Evolutionary conservation across 768 basidiomycete species (phyloP).

Genomic region (Coprinopsis strossmayeri): DNA sequence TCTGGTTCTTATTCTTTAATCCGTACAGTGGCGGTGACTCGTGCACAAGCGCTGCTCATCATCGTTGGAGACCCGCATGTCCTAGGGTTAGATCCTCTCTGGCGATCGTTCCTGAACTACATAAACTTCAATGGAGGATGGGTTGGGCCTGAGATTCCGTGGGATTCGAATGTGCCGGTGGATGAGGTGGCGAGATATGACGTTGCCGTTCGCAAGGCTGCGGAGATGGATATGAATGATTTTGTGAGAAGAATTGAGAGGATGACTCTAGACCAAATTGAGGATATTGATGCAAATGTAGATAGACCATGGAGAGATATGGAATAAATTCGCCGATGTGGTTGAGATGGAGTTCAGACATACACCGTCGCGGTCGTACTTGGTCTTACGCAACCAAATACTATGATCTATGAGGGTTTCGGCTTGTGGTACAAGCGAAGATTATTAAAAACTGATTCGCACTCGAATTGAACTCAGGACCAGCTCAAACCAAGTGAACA

Average conservation of each 20-base stretch:
- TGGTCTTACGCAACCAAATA: too few relatives aligned
- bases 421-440: background rate
- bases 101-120: slow-evolving; percentile 56
- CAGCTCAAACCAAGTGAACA: background rate
- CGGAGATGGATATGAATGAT: slow-evolving; percentile 35
- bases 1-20: too few relatives aligned
- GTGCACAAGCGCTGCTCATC: slow-evolving; percentile 54
- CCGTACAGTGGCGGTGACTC: slow-evolving; percentile 59
- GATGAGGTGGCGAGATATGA: slow-evolving; percentile 34
- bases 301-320: slow-evolving; percentile 37
- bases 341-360: too few relatives aligned
- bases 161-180: slow-evolving; percentile 39
- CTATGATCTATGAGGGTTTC: too few relatives aligned
- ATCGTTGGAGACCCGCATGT: slow-evolving; percentile 54
- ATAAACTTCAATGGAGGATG: slow-evolving; percentile 47
- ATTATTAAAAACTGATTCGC: background rate
- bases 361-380: too few relatives aligned
- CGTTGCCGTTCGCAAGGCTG: slow-evolving; percentile 22
- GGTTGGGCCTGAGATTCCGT: slow-evolving; percentile 42
- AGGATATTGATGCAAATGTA: slow-evolving; percentile 27
- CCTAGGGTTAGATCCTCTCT: slow-evolving; percentile 54
- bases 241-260: slow-evolving; percentile 29
- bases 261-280: slow-evolving; percentile 19
- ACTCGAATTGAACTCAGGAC: background rate
- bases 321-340: slow-evolving; percentile 24